phyloP scores from a whole-genome alignment of 495 filamentous ascomycete genomes.

The Aspergillus bertholletiae region DNA sequence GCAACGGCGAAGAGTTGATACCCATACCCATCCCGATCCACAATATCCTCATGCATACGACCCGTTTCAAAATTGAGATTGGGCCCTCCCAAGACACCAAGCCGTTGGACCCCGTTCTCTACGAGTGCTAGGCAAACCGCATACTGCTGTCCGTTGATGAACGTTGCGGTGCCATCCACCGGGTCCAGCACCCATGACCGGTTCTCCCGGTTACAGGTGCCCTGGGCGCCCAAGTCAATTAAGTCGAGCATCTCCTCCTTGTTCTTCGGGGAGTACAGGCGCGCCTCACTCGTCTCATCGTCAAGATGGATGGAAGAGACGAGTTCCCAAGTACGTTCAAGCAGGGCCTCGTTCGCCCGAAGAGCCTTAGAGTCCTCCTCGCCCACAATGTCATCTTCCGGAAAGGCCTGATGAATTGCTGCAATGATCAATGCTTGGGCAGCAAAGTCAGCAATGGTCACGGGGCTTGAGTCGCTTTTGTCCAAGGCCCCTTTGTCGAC shows the following conservation, averaged over 20 bases:
- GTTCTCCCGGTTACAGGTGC: slow-evolving; percentile 31
- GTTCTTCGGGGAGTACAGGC: slow-evolving; percentile 38
- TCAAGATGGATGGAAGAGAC: slow-evolving; percentile 37
- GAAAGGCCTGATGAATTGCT: slow-evolving; percentile 51
- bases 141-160: slow-evolving; percentile 60
- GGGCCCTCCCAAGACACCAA: slow-evolving; percentile 55
- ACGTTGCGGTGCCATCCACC: slow-evolving; percentile 68
- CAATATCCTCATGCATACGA: slow-evolving; percentile 41
- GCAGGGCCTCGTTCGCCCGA: slow-evolving; percentile 42
- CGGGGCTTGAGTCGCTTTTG: slow-evolving; percentile 59
- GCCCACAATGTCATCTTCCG: slow-evolving; percentile 55
- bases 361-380: slow-evolving; percentile 59
- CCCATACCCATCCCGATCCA: slow-evolving; percentile 50
- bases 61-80: slow-evolving; percentile 40
- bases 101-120: slow-evolving; percentile 42
- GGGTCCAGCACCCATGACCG: slow-evolving; percentile 67
- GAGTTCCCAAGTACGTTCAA: slow-evolving; percentile 51
- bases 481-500: slow-evolving; percentile 47
- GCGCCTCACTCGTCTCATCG: slow-evolving; percentile 35
- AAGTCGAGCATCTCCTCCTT: slow-evolving; percentile 55
- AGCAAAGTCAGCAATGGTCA: slow-evolving; percentile 67
- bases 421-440: slow-evolving; percentile 60
- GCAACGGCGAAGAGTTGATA: slow-evolving; percentile 54
- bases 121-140: slow-evolving; percentile 59
- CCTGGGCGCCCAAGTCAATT: slow-evolving; percentile 58